Conservation (phyloP, 1,284 basidiomycete genomes). For the Cutaneotrichosporon arboriforme region DNA sequence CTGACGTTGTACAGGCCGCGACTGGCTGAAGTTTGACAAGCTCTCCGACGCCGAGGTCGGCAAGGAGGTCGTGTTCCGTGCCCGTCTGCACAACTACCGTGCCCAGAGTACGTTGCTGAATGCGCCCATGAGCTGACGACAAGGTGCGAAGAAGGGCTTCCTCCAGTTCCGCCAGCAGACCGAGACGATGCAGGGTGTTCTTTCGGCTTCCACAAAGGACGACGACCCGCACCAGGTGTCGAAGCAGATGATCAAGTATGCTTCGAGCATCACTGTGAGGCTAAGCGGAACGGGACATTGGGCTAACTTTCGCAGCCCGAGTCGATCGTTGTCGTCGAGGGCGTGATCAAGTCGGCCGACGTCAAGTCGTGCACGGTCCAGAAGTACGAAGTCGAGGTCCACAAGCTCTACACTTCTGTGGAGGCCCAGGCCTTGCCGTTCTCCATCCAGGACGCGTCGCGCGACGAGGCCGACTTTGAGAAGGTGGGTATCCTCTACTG, state of each 20-base stretch:
- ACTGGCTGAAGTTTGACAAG: slow-evolving; percentile 59
- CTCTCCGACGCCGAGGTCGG: slow-evolving; percentile 66
- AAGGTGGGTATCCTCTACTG: slow-evolving; percentile 22
- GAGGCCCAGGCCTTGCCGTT: slow-evolving; percentile 75
- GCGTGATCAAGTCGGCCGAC: slow-evolving; percentile 70
- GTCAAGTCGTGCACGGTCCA: slow-evolving; percentile 87
- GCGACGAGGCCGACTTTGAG: slow-evolving; percentile 67
- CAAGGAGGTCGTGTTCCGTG: slow-evolving; percentile 77
- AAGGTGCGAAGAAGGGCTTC: slow-evolving; percentile 83
- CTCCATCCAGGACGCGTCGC: slow-evolving; percentile 85
- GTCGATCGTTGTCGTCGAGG: slow-evolving; percentile 87
- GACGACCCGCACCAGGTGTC: slow-evolving; percentile 72
- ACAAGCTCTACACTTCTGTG: slow-evolving; percentile 76
- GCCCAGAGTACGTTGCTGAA: slow-evolving; percentile 61
- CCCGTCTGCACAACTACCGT: slow-evolving; percentile 85
- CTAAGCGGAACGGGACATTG: not conserved
- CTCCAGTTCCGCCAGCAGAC: slow-evolving; percentile 83
- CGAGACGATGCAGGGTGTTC: slow-evolving; percentile 82
- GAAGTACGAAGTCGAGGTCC: slow-evolving; percentile 82
- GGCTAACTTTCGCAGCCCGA: slow-evolving; percentile 58
- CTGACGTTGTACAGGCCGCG: slow-evolving; percentile 49
- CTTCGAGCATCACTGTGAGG: slow-evolving; percentile 58
- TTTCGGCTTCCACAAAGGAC: slow-evolving; percentile 54
- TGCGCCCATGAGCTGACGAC: slow-evolving; percentile 3
- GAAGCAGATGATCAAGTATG: slow-evolving; percentile 98